Evolutionary conservation across 148 eudicot species (phyloP), one percentile per base, ranked within the genome.

Genomic region (Rhododendron kiyosumense): DNA sequence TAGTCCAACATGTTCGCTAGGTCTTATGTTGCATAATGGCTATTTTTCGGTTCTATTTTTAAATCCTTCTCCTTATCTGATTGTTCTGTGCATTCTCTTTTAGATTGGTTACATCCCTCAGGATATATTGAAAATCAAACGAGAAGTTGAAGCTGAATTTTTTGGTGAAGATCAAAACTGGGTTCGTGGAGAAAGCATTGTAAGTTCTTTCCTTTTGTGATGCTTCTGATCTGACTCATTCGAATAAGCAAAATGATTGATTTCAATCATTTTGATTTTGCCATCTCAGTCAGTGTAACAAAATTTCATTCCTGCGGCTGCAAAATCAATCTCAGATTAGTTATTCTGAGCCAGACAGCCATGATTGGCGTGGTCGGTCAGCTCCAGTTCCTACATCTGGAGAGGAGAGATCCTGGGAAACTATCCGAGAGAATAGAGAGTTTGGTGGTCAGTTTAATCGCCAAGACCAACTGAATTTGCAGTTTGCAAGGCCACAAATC

Each of bases 331-430:
- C 93, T 43, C 93, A 85, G 91, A 85, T 34, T 84, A 93, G 94
- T 73, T 93, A 94, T 85, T 71, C 98, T 81, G 98, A 96, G 83
- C 93, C 94, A 59, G 98, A 94, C 89, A 91, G 84, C 79, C 95
- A 98, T 84, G 96, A 94, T 85, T 96, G 98, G 98, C 98, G 98
- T 84, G 94, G 88, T 78, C 93, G 98, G n/a, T 83, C 98, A 78
- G 86, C 93, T 13, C 98, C 85, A 81, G 61, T 87, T 32, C 36
- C 93, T 65, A 41, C 91, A 22, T 88, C 95, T 52, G 88, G 88
- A 12, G 98, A 94, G 86, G 98, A 93, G 90, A 93, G 92, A 84
- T 92, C 96, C 28, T 93, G 96, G 95, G 98, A 94, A 4, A 84
- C 93, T 4, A 86, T 89, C 61, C 91, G 90, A 30, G 96, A 92